Percentiles rank a stretch among this genome's conserved stretches.
These are phyloP conservation scores for Neurospora sp. DNA, from an alignment of 495 filamentous ascomycete genomes.

Conservation along the genomic window DNA sequence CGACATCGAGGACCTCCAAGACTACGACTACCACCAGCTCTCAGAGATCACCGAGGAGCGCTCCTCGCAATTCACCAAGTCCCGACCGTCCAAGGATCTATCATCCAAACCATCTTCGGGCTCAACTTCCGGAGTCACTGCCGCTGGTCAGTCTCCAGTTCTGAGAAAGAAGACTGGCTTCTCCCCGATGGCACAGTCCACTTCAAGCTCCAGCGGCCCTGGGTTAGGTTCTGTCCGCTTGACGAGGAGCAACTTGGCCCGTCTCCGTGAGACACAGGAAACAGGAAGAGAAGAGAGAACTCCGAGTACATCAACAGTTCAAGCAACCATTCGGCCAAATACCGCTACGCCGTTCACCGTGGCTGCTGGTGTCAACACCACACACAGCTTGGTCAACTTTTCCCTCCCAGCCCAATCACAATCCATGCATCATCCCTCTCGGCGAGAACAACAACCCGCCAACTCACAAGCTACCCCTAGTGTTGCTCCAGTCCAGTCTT, in stretches of 20 bases:
- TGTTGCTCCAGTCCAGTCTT: background rate
- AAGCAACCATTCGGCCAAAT: background rate
- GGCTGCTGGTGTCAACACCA: too few species aligned
- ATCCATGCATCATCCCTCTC: too few species aligned
- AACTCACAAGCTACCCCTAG: background rate
- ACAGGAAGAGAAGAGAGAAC: background rate
- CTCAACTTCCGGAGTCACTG: background rate
- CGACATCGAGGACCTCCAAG: background rate
- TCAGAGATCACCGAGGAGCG: background rate
- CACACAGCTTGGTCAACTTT: too few species aligned
- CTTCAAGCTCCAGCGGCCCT: background rate
- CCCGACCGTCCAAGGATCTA: background rate
- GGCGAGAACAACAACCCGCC: background rate
- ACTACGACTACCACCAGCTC: background rate
- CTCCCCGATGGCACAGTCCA: background rate
- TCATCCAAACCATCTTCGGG: background rate
- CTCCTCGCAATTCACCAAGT: background rate
- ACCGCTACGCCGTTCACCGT: background rate
- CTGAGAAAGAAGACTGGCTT: background rate
- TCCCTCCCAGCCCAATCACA: too few species aligned
- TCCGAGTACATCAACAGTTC: background rate
- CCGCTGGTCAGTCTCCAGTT: background rate
- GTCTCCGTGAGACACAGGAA: background rate
- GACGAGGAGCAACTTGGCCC: background rate
- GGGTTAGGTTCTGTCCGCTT: background rate